Conservation (phyloP, 1,284 basidiomycete species). For the Fistulinella cinereoalba region DNA sequence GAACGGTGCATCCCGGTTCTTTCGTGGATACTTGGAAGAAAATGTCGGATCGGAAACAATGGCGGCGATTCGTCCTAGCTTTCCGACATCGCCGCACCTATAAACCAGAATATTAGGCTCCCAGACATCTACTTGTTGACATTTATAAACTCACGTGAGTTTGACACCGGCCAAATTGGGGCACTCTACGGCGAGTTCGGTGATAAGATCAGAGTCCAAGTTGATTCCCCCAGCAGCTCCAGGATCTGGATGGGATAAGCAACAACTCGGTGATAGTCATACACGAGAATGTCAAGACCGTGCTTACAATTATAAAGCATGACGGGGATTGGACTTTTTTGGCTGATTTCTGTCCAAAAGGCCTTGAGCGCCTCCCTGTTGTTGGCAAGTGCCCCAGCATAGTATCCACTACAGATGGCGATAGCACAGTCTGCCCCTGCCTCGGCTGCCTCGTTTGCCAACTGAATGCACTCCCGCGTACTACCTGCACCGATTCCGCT, state of each 20-base stretch:
- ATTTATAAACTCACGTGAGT: slow-evolving; percentile 62
- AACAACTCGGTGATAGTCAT: too few relatives aligned
- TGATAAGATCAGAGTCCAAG: slow-evolving; percentile 82
- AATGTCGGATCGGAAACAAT: slow-evolving; percentile 62
- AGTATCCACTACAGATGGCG: slow-evolving; percentile 86
- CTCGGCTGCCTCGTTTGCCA: slow-evolving; percentile 70
- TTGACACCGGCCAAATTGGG: slow-evolving; percentile 83
- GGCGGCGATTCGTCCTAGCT: slow-evolving; percentile 79
- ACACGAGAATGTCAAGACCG: too few relatives aligned
- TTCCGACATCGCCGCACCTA: slow-evolving; percentile 88
- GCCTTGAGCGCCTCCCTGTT: slow-evolving; percentile 70
- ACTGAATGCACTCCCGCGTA: slow-evolving; percentile 75
- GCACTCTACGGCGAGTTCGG: slow-evolving; percentile 70
- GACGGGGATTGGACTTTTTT: slow-evolving; percentile 80
- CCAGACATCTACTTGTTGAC: neutral
- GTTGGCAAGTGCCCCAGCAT: slow-evolving; percentile 65
- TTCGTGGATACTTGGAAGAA: slow-evolving; percentile 58
- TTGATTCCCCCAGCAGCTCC: slow-evolving; percentile 83
- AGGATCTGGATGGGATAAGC: slow-evolving; percentile 73
- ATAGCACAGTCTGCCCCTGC: slow-evolving; percentile 85
- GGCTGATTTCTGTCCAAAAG: slow-evolving; percentile 75
- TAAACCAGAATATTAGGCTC: slow-evolving; percentile 5
- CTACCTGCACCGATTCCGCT: slow-evolving; percentile 81
- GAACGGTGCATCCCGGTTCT: slow-evolving; percentile 63
- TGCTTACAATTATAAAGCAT: slow-evolving; percentile 87